These are phyloP conservation scores for Xerocomellus chrysenteron DNA, from an alignment of 768 basidiomycete species.

Conservation along the genomic window DNA sequence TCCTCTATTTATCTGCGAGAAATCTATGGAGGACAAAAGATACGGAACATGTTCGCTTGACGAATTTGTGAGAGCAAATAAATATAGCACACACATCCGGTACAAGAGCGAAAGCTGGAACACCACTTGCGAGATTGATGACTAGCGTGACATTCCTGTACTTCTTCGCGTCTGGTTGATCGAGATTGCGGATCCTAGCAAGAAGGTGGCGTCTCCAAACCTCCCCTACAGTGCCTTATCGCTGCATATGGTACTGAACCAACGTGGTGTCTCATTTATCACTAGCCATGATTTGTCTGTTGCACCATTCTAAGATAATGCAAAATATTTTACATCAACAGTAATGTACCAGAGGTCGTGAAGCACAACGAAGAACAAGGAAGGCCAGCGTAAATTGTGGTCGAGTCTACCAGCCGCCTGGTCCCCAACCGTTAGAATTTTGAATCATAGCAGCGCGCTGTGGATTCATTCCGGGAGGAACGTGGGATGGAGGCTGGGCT, in stretches of 20 bases:
- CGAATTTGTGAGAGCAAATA: constrained; percentile 34
- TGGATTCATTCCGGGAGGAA: constrained; percentile 64
- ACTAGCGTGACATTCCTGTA: not conserved
- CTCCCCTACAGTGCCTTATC: not conserved
- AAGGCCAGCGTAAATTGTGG: constrained; percentile 16
- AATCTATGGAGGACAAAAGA: constrained; percentile 27
- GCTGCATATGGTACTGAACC: not conserved
- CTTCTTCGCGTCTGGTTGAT: not conserved
- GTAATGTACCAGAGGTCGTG: constrained; percentile 18
- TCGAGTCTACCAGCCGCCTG: constrained; percentile 32
- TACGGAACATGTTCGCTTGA: constrained; percentile 40
- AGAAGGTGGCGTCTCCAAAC: not conserved
- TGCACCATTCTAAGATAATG: constrained; percentile 22
- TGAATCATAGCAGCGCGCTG: constrained; percentile 67
- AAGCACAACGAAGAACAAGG: constrained; percentile 16
- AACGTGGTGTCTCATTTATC: not conserved
- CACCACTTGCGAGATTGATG: constrained; percentile 30
- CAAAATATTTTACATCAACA: constrained; percentile 29
- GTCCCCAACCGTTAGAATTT: constrained; percentile 39
- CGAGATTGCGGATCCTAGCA: not conserved
- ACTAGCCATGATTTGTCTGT: constrained; percentile 7
- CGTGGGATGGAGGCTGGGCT: constrained; percentile 42
- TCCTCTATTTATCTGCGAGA: constrained; percentile 37
- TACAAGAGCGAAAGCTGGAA: constrained; percentile 39
- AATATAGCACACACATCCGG: constrained; percentile 22